Evolutionary conservation across 495 filamentous ascomycete genomes (phyloP).

Genomic region (Emericellopsis terricola): DNA sequence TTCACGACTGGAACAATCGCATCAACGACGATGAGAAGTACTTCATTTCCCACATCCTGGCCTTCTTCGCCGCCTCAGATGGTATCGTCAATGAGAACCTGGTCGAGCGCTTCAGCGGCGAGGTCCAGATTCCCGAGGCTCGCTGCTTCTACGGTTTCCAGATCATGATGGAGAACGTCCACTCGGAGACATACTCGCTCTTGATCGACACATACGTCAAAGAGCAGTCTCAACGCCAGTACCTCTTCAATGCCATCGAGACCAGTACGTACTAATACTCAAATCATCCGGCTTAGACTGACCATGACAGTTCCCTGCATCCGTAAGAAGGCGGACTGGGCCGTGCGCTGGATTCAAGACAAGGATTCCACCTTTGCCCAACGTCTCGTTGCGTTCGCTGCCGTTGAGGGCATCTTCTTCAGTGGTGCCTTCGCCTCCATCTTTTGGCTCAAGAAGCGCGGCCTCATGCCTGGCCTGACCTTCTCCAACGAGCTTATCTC

Average conservation of each 20-base stretch:
- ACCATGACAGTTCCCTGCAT: constrained; percentile 62
- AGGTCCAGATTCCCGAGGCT: constrained; percentile 94
- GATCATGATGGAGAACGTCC: constrained; percentile 99
- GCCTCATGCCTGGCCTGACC: constrained; percentile 92
- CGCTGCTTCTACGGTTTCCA: constrained; percentile 99
- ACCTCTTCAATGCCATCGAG: constrained; percentile 96
- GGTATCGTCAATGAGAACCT: constrained; percentile 99
- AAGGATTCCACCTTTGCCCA: constrained; percentile 83
- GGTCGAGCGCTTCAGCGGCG: constrained; percentile 89
- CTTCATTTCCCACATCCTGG: constrained; percentile 96
- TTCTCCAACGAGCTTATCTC: constrained; percentile 99
- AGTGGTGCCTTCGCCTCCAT: constrained; percentile 97
- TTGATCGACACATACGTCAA: constrained; percentile 99
- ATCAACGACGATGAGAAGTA: constrained; percentile 93
- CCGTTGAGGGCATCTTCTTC: constrained; percentile 99
- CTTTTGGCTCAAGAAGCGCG: constrained; percentile 99
- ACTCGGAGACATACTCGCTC: constrained; percentile 98
- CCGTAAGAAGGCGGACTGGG: constrained; percentile 96
- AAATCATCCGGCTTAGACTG: too few relatives aligned
- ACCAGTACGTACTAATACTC: constrained; percentile 68
- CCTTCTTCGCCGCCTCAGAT: constrained; percentile 98
- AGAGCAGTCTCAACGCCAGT: constrained; percentile 85
- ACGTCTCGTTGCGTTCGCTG: constrained; percentile 92
- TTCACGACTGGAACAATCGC: constrained; percentile 97
- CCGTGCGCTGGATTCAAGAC: constrained; percentile 85